A percentile compares a stretch with the other conserved stretches of the same genome.
Evolutionary conservation across 208 protist species (phyloP).

Genomic region (Leishmania guyanensis): DNA sequence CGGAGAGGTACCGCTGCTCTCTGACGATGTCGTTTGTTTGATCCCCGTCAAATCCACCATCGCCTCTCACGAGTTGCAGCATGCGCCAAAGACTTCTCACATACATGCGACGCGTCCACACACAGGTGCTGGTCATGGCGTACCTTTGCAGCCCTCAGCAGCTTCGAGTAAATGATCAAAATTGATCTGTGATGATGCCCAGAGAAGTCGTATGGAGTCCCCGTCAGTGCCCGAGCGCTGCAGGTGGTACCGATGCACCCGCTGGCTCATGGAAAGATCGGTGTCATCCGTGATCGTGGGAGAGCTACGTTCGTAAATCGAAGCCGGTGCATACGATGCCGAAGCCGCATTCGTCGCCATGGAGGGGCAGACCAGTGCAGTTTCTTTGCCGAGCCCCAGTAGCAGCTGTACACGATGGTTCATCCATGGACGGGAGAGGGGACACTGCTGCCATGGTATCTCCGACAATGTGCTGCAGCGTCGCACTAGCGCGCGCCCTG

Average conservation of each 20-base stretch:
- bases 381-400: not conserved
- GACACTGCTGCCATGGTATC: slow-evolving; percentile 29
- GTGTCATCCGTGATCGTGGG: not conserved
- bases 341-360: not conserved
- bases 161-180: not conserved
- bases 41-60: not conserved
- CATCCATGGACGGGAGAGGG: slow-evolving; percentile 69
- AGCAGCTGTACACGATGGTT: slow-evolving; percentile 21
- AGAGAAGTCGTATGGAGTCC: slow-evolving; percentile 2
- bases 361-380: not conserved
- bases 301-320: not conserved
- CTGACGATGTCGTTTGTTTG: not conserved
- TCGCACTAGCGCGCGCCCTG: slow-evolving; percentile 16
- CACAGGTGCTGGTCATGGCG: not conserved
- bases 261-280: slow-evolving; percentile 8
- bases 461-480: not conserved
- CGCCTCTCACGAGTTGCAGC: not conserved
- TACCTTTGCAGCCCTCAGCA: not conserved
- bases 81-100: not conserved
- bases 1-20: not conserved
- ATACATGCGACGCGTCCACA: not conserved
- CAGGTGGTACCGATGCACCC: not conserved
- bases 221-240: not conserved
- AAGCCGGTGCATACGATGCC: not conserved
- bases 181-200: slow-evolving; percentile 1